These are phyloP conservation scores for Thalassiosira hispida DNA, from an alignment of 352 stramenopile genomes.

Conservation along the genomic window DNA sequence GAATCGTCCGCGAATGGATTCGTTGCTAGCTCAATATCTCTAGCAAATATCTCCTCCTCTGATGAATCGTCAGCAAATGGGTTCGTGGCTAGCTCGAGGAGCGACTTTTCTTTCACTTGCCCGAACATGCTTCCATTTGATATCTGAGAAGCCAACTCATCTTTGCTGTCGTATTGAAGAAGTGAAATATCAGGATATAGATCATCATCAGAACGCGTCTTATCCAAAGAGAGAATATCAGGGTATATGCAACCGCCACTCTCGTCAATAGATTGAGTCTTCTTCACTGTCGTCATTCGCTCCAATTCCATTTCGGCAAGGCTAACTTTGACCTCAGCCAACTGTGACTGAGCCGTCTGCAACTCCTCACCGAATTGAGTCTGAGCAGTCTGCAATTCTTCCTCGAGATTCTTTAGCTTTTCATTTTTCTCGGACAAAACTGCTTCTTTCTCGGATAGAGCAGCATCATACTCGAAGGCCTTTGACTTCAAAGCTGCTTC, in stretches of 20 bases:
- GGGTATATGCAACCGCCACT: conserved; percentile 15
- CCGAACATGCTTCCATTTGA: too few relatives aligned
- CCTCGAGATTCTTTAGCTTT: conserved; percentile 19
- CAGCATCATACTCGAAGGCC: conserved; percentile 46
- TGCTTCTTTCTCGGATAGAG: background rate
- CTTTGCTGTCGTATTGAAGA: background rate
- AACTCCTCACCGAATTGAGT: conserved; percentile 27
- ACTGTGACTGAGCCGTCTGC: conserved; percentile 5
- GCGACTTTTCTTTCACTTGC: too few relatives aligned
- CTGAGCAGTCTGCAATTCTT: conserved; percentile 25
- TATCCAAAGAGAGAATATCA: conserved; percentile 1
- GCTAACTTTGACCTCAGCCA: background rate
- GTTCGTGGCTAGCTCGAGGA: background rate
- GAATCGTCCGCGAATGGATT: background rate
- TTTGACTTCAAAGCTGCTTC: conserved; percentile 26
- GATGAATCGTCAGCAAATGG: background rate
- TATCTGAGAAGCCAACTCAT: conserved; percentile 21
- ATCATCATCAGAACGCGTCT: background rate
- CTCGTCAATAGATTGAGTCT: background rate
- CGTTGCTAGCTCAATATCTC: background rate
- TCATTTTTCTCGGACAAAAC: background rate
- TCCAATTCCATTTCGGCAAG: background rate
- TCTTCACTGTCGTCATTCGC: background rate
- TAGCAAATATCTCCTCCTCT: too few relatives aligned
- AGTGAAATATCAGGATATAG: conserved; percentile 29